phyloP scores from a whole-genome alignment of 257 asterid species.

The Knoxia roxburghii region DNA sequence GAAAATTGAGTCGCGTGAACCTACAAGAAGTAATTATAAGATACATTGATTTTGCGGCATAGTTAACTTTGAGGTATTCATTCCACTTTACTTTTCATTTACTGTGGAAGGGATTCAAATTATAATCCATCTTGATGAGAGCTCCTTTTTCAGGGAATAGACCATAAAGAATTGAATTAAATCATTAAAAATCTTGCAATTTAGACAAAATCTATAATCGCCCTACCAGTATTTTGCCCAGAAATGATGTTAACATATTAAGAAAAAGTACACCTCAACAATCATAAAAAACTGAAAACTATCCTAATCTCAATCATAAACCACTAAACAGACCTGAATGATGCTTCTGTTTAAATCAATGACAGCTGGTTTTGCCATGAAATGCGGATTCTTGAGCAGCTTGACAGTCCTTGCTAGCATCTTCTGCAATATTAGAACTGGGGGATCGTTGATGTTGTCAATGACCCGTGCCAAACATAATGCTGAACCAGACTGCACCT shows the following conservation, averaged over 20 bases:
- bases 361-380: slow-evolving; percentile 94
- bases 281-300: not conserved
- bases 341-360: slow-evolving; percentile 88
- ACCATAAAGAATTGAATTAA: not conserved
- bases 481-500: slow-evolving; percentile 79
- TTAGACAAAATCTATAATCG: not conserved
- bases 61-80: not conserved
- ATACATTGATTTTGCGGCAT: not conserved
- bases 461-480: slow-evolving; percentile 79
- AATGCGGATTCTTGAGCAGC: slow-evolving; percentile 84
- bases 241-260: not conserved
- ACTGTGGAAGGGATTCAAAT: not conserved
- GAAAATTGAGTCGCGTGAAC: not conserved
- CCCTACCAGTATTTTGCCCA: not conserved
- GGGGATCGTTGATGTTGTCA: slow-evolving; percentile 73
- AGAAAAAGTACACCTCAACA: not conserved
- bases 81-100: not conserved
- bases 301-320: slow-evolving; percentile 10
- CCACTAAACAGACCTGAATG: slow-evolving; percentile 49
- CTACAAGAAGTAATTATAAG: not conserved
- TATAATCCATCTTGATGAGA: not conserved
- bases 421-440: slow-evolving; percentile 72
- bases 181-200: not conserved
- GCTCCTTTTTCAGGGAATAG: not conserved
- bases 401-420: slow-evolving; percentile 73